Conservation (phyloP, 768 basidiomycete genomes). For the Xerocomellus amylosporus region DNA sequence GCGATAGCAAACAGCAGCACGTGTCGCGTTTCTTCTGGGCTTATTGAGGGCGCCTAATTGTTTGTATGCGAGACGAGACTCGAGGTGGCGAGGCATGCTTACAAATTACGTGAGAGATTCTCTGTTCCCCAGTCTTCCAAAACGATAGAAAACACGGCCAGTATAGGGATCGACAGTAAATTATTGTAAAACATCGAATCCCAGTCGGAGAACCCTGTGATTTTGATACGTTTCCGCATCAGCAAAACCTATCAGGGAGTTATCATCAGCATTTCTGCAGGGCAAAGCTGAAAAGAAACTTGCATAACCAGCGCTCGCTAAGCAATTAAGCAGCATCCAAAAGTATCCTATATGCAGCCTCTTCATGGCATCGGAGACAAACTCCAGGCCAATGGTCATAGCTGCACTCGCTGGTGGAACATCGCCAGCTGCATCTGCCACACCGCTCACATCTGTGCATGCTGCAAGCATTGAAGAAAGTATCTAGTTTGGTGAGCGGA, state of each 20-base stretch:
- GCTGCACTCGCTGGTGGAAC: slow-evolving; percentile 27
- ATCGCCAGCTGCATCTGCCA: slow-evolving; percentile 27
- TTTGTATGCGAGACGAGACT: not conserved
- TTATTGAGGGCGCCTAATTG: slow-evolving; percentile 30
- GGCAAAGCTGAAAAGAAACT: slow-evolving; percentile 29
- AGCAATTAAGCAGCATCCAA: slow-evolving; percentile 95
- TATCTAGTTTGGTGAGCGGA: slow-evolving; percentile 47
- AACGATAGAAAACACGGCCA: slow-evolving; percentile 76
- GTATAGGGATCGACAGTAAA: slow-evolving; percentile 87
- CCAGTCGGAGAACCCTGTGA: slow-evolving; percentile 95
- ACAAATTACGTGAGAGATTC: slow-evolving; percentile 86
- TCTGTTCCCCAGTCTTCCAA: slow-evolving; percentile 87
- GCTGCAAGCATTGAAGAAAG: slow-evolving; percentile 95
- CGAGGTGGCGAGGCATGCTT: slow-evolving; percentile 33
- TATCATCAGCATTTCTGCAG: slow-evolving; percentile 2
- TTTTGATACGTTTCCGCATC: slow-evolving; percentile 96
- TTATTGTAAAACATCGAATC: slow-evolving; percentile 99
- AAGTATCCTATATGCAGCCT: slow-evolving; percentile 79
- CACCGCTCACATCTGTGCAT: slow-evolving; percentile 74
- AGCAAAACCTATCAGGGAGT: slow-evolving; percentile 65
- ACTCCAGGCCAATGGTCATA: slow-evolving; percentile 28
- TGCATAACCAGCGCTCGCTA: slow-evolving; percentile 88
- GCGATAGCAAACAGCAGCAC: slow-evolving; percentile 84
- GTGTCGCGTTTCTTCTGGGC: slow-evolving; percentile 77
- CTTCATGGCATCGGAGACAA: slow-evolving; percentile 47